Evolutionary conservation across 2,329 filamentous ascomycete genomes (phyloP).

Genomic region (Scorias spongiosa): DNA sequence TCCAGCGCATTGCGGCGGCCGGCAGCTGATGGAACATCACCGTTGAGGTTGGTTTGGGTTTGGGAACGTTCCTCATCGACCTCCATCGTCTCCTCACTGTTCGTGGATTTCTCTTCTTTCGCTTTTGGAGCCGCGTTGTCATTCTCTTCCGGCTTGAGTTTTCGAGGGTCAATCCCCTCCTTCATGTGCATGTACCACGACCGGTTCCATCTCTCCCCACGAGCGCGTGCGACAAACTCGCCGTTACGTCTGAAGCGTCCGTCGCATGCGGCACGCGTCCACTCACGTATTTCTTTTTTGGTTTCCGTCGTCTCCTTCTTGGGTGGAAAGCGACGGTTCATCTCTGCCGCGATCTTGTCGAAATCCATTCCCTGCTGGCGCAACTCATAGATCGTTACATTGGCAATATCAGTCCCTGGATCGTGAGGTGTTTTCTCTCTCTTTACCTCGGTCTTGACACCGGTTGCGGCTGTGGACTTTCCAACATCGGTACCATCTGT

Average conservation of each 20-base stretch:
- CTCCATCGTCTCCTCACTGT: too few species aligned
- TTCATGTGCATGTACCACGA: background rate
- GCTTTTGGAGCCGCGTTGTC: background rate
- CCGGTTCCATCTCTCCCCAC: background rate
- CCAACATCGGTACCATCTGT: too few species aligned
- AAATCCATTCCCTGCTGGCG: background rate
- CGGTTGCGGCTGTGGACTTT: too few species aligned
- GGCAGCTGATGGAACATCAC: too few species aligned
- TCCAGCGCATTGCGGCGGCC: too few species aligned
- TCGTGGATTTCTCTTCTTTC: background rate
- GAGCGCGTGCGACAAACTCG: background rate
- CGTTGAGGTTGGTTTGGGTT: too few species aligned
- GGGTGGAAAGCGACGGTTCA: background rate
- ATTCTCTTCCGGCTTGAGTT: background rate
- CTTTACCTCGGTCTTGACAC: too few species aligned
- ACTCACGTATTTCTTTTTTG: background rate
- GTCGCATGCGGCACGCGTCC: background rate
- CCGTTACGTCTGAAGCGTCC: background rate
- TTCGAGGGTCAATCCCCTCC: background rate
- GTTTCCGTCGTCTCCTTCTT: background rate
- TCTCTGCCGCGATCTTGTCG: background rate
- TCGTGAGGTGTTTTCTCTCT: too few species aligned
- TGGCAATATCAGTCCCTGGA: background rate
- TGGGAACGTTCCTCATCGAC: too few species aligned
- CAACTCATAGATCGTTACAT: background rate